Evolutionary conservation across 139 green algal genomes (phyloP).

Genomic region (Limnomonas spitsbergensis): DNA sequence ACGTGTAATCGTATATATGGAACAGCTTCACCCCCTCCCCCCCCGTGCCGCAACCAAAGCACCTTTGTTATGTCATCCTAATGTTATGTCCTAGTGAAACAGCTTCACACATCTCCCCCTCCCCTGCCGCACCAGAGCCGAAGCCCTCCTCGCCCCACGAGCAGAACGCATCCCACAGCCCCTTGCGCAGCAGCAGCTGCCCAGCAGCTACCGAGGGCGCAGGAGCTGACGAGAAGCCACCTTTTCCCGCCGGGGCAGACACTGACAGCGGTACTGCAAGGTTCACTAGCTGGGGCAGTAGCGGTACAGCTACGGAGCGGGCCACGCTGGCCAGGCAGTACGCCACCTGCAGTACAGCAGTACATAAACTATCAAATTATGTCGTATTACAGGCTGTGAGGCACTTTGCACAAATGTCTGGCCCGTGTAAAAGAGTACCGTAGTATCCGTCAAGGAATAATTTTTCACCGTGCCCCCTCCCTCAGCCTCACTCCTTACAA

Average conservation of each 20-base stretch:
- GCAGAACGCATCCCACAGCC: background rate
- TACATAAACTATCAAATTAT: too few relatives aligned
- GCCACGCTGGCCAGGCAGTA: conserved; percentile 18
- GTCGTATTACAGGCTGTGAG: too few relatives aligned
- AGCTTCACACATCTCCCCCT: background rate
- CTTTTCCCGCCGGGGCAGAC: background rate
- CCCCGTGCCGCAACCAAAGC: background rate
- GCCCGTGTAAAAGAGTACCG: too few relatives aligned
- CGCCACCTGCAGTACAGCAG: conserved; percentile 7
- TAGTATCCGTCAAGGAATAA: too few relatives aligned
- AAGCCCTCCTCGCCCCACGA: conserved; percentile 13
- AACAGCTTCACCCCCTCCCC: background rate
- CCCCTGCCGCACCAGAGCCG: background rate
- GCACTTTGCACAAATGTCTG: too few relatives aligned
- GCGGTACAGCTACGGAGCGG: background rate
- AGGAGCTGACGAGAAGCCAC: conserved; percentile 1
- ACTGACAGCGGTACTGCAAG: background rate
- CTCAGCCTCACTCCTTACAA: too few relatives aligned
- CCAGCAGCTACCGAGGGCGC: conserved; percentile 4
- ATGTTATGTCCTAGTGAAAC: background rate
- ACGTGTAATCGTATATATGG: too few relatives aligned
- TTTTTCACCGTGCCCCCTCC: too few relatives aligned
- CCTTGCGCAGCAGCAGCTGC: background rate
- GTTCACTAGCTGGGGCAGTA: background rate
- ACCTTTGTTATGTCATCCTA: background rate